Conservation (phyloP, 1,284 basidiomycete genomes). For the Xerocomus cyaneibrunnescens region DNA sequence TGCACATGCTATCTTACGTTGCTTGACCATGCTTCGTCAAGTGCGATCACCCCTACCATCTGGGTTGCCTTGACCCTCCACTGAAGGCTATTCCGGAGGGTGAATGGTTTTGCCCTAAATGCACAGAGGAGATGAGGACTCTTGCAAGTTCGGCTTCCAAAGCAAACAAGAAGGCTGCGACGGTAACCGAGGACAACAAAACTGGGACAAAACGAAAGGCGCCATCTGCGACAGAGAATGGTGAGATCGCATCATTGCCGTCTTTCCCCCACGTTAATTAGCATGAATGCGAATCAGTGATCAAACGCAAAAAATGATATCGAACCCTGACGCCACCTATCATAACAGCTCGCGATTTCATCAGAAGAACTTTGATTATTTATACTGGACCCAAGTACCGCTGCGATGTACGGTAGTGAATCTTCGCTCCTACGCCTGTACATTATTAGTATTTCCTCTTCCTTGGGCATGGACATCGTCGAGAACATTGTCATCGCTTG, state of each 20-base stretch:
- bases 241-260: slow-evolving; percentile 13
- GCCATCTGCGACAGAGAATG: slow-evolving; percentile 19
- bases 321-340: background rate
- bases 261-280: background rate
- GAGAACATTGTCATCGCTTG: background rate
- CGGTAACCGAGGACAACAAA: slow-evolving; percentile 9
- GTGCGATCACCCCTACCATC: slow-evolving; percentile 91
- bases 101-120: slow-evolving; percentile 90
- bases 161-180: slow-evolving; percentile 5
- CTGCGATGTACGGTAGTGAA: slow-evolving; percentile 11
- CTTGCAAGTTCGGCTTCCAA: slow-evolving; percentile 21
- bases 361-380: background rate
- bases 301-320: slow-evolving; percentile 34
- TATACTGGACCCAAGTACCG: slow-evolving; percentile 4
- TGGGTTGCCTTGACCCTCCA: slow-evolving; percentile 79
- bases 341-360: background rate
- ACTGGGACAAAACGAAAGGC: slow-evolving; percentile 31
- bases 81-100: slow-evolving; percentile 79
- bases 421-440: slow-evolving; percentile 9
- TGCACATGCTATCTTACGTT: background rate
- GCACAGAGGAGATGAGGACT: slow-evolving; percentile 36
- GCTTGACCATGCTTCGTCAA: slow-evolving; percentile 32
- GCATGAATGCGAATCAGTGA: slow-evolving; percentile 12
- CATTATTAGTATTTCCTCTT: slow-evolving; percentile 29
- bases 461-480: background rate